A percentile compares a stretch with the other conserved stretches of the same genome.
Evolutionary conservation across 768 basidiomycete species (phyloP).

Genomic region (Lactarius sanguifluus): DNA sequence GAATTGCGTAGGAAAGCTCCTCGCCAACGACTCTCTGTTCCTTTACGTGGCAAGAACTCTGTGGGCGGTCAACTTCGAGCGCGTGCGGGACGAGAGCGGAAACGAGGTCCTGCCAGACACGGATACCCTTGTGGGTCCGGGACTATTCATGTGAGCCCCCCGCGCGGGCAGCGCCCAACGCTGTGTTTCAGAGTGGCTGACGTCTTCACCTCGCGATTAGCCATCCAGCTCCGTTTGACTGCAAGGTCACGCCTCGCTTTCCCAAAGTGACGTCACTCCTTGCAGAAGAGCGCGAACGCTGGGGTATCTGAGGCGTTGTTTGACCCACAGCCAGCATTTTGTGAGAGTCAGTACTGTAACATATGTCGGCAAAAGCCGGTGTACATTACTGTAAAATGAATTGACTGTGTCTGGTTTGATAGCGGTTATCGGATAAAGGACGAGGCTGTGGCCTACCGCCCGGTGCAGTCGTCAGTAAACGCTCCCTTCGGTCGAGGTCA

Average conservation of each 20-base stretch:
- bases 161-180: background rate
- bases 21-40: conserved; percentile 29
- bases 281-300: conserved; percentile 8
- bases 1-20: conserved; percentile 26
- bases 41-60: conserved; percentile 27
- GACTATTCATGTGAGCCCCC: conserved; percentile 20
- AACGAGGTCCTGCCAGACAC: conserved; percentile 10
- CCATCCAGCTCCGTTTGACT: conserved; percentile 24
- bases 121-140: background rate
- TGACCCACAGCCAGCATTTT: background rate
- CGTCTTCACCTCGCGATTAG: conserved; percentile 4
- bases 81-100: conserved; percentile 15
- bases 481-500: background rate
- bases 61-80: conserved; percentile 28
- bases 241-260: conserved; percentile 28
- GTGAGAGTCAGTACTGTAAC: background rate
- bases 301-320: background rate
- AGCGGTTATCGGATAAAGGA: background rate
- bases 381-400: background rate
- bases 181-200: background rate
- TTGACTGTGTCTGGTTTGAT: background rate
- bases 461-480: background rate
- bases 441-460: background rate
- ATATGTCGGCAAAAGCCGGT: background rate
- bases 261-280: conserved; percentile 14